These are phyloP conservation scores for Microdochium trichocladiopsis DNA, from an alignment of 2,329 filamentous ascomycete genomes.

Conservation along the genomic window DNA sequence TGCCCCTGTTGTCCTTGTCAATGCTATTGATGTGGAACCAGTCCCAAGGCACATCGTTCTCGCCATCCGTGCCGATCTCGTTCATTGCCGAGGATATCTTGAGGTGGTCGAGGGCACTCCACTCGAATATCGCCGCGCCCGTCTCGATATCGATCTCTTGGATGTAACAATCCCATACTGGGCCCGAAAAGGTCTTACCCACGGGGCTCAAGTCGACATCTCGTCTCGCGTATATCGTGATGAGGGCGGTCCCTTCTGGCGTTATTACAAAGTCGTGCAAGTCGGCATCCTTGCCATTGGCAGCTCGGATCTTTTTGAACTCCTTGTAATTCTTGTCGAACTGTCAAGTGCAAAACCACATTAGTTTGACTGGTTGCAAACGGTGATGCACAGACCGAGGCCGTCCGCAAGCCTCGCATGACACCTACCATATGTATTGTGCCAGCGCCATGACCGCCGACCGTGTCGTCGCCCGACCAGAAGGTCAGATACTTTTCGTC, in stretches of 20 bases:
- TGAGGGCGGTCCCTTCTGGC: conserved; percentile 24
- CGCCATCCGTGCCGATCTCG: not conserved
- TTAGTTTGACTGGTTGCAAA: conserved; percentile 2
- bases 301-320: conserved; percentile 26
- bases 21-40: conserved; percentile 50
- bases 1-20: conserved; percentile 37
- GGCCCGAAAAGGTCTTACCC: conserved; percentile 24
- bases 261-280: conserved; percentile 30
- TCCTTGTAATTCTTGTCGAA: conserved; percentile 20
- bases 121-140: conserved; percentile 33
- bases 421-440: conserved; percentile 38
- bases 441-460: conserved; percentile 37
- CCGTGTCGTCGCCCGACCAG: conserved; percentile 37
- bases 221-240: conserved; percentile 26
- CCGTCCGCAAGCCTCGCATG: too few relatives aligned
- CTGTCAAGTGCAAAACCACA: conserved; percentile 6
- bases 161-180: conserved; percentile 33
- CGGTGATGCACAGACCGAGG: too few relatives aligned
- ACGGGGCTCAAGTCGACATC: conserved; percentile 27
- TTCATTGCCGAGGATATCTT: conserved; percentile 17
- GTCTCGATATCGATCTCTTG: conserved; percentile 39
- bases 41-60: conserved; percentile 33
- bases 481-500: conserved; percentile 37
- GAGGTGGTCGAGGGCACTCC: conserved; percentile 23
- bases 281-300: conserved; percentile 27